phyloP scores from a whole-genome alignment of 2,329 filamentous ascomycete species.

The Diaporthe vaccinii region DNA sequence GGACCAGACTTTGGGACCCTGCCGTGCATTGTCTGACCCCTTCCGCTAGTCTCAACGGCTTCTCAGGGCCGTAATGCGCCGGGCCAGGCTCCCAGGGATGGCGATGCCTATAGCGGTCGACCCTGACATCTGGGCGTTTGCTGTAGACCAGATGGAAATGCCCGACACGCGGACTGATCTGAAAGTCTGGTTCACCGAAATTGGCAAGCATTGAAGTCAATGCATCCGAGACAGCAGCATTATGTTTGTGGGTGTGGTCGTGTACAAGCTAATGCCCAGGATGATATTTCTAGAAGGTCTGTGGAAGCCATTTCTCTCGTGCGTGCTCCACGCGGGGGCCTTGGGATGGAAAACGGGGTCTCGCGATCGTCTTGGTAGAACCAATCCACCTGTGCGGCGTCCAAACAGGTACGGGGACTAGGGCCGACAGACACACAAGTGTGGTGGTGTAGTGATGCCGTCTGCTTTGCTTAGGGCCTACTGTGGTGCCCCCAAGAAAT shows the following conservation, averaged over 20 bases:
- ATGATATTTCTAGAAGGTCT: slow-evolving; percentile 4
- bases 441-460: neutral
- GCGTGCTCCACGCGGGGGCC: neutral
- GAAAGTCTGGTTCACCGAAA: slow-evolving; percentile 14
- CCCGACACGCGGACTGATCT: slow-evolving; percentile 16
- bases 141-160: slow-evolving; percentile 15
- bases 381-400: neutral
- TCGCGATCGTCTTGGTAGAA: neutral
- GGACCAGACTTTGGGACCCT: slow-evolving; percentile 19
- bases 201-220: slow-evolving; percentile 20
- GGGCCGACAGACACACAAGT: too few species aligned
- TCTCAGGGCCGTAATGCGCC: slow-evolving; percentile 6
- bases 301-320: slow-evolving; percentile 9
- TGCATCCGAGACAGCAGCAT: slow-evolving; percentile 6
- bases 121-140: slow-evolving; percentile 20
- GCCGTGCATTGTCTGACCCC: slow-evolving; percentile 20
- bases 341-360: neutral
- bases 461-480: neutral
- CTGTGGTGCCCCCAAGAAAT: too few species aligned
- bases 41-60: slow-evolving; percentile 16
- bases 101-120: neutral
- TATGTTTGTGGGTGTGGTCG: neutral
- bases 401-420: too few species aligned
- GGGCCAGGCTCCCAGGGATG: neutral
- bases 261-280: neutral